These are phyloP conservation scores for Colletotrichum caudatum DNA, from an alignment of 2,329 filamentous ascomycete species.

Conservation along the genomic window DNA sequence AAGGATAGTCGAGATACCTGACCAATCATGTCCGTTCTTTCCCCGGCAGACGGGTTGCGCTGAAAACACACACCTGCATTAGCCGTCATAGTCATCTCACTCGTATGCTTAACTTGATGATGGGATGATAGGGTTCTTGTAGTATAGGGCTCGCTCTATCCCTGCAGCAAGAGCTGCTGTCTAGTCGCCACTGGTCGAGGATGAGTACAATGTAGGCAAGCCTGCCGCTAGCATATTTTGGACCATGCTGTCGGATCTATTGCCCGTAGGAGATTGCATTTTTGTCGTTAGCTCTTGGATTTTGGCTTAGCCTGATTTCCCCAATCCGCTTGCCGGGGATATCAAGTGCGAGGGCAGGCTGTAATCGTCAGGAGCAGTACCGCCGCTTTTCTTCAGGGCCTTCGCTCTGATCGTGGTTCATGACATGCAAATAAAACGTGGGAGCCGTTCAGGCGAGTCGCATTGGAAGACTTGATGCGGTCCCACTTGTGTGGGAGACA, in stretches of 20 bases:
- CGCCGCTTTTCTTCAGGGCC: neutral
- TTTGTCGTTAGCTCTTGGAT: neutral
- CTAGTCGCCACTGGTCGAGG: neutral
- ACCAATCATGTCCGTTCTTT: constrained; percentile 5
- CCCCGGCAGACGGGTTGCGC: neutral
- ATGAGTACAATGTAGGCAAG: neutral
- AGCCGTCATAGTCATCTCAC: neutral
- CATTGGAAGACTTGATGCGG: neutral
- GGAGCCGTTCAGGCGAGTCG: neutral
- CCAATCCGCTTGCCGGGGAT: constrained; percentile 3
- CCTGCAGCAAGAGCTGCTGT: neutral
- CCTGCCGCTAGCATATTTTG: neutral
- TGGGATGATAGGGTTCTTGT: neutral
- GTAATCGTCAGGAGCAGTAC: neutral
- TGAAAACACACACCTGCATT: constrained; percentile 31
- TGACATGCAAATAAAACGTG: neutral
- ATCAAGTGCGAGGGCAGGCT: neutral
- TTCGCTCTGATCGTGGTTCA: neutral
- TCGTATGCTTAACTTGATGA: neutral
- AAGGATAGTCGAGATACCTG: neutral
- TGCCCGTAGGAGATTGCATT: constrained; percentile 1
- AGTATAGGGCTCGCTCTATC: neutral
- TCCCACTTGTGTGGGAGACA: neutral
- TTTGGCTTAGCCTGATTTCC: neutral
- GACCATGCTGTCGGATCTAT: neutral